phyloP scores from a whole-genome alignment of 129 eudicot genomes.

The Pulicaria dysenterica region DNA sequence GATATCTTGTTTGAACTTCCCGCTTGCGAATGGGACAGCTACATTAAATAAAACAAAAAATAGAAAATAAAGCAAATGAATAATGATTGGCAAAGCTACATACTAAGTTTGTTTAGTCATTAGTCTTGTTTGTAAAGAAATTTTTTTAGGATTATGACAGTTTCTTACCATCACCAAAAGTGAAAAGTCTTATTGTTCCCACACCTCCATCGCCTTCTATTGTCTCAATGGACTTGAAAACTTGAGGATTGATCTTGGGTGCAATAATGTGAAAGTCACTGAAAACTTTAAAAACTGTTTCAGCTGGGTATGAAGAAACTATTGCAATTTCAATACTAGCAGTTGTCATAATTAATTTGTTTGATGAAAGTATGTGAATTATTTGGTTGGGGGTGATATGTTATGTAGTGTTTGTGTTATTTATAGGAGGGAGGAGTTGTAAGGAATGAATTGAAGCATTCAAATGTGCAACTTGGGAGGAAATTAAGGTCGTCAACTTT shows the following conservation, averaged over 20 bases:
- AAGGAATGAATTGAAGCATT: not conserved
- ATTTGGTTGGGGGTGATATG: constrained; percentile 8
- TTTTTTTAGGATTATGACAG: not conserved
- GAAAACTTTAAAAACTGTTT: constrained; percentile 14
- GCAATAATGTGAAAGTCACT: constrained; percentile 11
- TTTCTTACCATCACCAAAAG: constrained; percentile 19
- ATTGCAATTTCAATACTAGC: constrained; percentile 7
- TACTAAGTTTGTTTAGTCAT: not conserved
- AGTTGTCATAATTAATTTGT: constrained; percentile 2
- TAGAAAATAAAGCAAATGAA: not conserved
- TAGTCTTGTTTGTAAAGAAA: not conserved
- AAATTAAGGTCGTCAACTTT: constrained; percentile 3
- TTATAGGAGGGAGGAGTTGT: not conserved
- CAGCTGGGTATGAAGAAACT: constrained; percentile 4
- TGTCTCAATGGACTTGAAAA: constrained; percentile 21
- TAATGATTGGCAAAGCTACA: not conserved
- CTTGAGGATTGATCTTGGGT: constrained; percentile 18
- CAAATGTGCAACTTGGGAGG: not conserved
- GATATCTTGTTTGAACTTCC: not conserved
- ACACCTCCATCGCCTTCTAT: constrained; percentile 24
- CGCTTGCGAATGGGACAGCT: not conserved
- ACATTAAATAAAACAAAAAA: not conserved
- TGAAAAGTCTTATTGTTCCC: constrained; percentile 23
- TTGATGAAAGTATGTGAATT: not conserved
- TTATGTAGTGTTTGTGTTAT: constrained; percentile 2